These are phyloP conservation scores for Catharanthus roseus DNA, from an alignment of 257 asterid genomes.

Conservation along the genomic window DNA sequence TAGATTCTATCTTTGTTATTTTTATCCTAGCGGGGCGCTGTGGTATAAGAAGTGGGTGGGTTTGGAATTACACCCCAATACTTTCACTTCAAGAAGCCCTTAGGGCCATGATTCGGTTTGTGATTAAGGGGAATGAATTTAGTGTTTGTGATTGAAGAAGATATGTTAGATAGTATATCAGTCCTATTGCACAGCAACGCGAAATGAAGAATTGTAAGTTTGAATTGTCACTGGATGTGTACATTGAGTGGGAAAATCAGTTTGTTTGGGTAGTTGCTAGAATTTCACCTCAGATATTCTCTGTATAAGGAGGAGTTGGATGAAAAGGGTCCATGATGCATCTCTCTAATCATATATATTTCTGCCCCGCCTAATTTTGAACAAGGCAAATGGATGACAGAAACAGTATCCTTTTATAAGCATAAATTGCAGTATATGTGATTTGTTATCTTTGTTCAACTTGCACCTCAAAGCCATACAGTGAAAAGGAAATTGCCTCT, in stretches of 20 bases:
- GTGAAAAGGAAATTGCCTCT: background rate
- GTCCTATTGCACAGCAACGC: conserved; percentile 25
- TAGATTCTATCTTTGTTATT: background rate
- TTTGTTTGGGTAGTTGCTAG: too few species aligned
- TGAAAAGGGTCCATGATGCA: background rate
- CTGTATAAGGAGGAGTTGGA: too few species aligned
- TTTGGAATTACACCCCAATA: background rate
- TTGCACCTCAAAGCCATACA: background rate
- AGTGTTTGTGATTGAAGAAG: conserved; percentile 61
- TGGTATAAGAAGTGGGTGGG: background rate
- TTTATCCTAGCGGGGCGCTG: background rate
- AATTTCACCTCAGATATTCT: background rate
- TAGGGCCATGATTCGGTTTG: conserved; percentile 10
- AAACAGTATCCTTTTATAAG: background rate
- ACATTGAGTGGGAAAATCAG: conserved; percentile 24
- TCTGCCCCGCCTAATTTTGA: background rate
- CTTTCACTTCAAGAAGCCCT: background rate
- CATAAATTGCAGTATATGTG: background rate
- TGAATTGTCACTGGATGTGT: conserved; percentile 37
- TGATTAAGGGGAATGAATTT: conserved; percentile 77
- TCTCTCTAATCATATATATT: background rate
- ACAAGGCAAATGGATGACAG: background rate
- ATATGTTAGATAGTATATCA: conserved; percentile 46
- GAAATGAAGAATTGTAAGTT: conserved; percentile 34
- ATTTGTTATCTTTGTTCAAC: background rate